These are phyloP conservation scores for Coemansia interrupta DNA, from an alignment of 192 early-diverging fungal species.

Conservation along the genomic window DNA sequence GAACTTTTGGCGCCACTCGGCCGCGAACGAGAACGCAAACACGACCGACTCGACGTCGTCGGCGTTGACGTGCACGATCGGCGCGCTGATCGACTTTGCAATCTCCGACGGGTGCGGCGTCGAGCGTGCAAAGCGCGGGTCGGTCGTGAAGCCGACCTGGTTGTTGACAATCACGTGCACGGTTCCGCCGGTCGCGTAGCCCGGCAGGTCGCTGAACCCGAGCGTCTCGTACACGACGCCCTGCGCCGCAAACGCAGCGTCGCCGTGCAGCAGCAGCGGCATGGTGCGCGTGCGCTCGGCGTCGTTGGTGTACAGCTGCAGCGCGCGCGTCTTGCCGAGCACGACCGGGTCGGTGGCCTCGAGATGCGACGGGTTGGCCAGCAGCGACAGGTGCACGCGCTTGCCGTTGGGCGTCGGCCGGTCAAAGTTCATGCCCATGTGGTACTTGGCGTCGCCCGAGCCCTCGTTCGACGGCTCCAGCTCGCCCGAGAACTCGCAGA, in stretches of 20 bases:
- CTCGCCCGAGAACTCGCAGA: constrained; percentile 93
- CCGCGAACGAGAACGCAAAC: constrained; percentile 89
- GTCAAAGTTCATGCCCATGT: constrained; percentile 91
- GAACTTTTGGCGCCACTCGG: constrained; percentile 94
- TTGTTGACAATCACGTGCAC: constrained; percentile 98
- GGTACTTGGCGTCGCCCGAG: constrained; percentile 95
- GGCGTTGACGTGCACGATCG: constrained; percentile 98
- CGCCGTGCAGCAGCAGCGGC: constrained; percentile 94
- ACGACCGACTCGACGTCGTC: constrained; percentile 97
- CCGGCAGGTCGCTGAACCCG: constrained; percentile 90
- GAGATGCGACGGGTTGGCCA: constrained; percentile 98
- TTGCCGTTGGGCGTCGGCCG: constrained; percentile 95
- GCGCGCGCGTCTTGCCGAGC: constrained; percentile 94
- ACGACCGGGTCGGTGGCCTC: constrained; percentile 98
- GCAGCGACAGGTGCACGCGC: constrained; percentile 94
- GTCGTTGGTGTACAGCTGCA: constrained; percentile 93
- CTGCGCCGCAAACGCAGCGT: constrained; percentile 97
- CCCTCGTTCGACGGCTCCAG: constrained; percentile 86
- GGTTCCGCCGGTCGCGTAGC: constrained; percentile 94
- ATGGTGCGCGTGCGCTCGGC: constrained; percentile 76
- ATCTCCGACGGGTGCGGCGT: constrained; percentile 97
- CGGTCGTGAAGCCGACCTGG: constrained; percentile 99
- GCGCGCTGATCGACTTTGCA: constrained; percentile 92
- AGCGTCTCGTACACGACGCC: constrained; percentile 97
- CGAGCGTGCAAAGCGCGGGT: constrained; percentile 90